These are phyloP conservation scores for Larix kaempferi DNA, from an alignment of 75 land plant genomes.

Conservation along the genomic window DNA sequence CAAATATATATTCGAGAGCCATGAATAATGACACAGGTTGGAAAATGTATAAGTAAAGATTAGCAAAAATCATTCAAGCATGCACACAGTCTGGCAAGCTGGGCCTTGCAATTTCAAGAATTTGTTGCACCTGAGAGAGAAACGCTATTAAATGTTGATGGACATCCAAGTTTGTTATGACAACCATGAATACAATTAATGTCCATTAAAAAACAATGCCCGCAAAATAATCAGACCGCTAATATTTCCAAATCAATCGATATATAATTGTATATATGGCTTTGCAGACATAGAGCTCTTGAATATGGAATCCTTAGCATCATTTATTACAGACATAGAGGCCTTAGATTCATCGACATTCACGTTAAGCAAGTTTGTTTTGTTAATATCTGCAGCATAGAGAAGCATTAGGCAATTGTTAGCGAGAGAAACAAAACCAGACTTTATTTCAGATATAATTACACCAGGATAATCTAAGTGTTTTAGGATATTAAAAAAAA, in stretches of 20 bases:
- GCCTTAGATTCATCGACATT: neutral
- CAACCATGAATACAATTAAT: neutral
- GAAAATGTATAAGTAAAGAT: too few species aligned
- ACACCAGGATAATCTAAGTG: too few species aligned
- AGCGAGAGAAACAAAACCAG: neutral
- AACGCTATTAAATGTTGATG: neutral
- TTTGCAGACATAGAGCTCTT: neutral
- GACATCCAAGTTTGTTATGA: neutral
- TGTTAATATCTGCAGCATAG: neutral
- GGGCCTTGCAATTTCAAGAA: conserved; percentile 32
- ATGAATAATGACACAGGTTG: too few species aligned
- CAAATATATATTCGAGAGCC: too few species aligned
- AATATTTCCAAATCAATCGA: neutral
- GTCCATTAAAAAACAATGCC: neutral
- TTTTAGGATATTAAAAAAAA: too few species aligned
- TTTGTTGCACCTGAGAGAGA: neutral
- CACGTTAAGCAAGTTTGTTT: neutral
- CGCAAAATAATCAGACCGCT: too few species aligned
- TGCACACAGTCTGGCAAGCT: conserved; percentile 63
- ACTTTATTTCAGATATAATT: too few species aligned
- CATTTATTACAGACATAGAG: neutral
- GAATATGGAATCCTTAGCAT: neutral
- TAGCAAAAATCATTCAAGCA: conserved; percentile 24
- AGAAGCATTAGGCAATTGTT: neutral
- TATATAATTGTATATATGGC: neutral